Conservation (phyloP, 2,329 filamentous ascomycete genomes). For the Talaromyces sp. region DNA sequence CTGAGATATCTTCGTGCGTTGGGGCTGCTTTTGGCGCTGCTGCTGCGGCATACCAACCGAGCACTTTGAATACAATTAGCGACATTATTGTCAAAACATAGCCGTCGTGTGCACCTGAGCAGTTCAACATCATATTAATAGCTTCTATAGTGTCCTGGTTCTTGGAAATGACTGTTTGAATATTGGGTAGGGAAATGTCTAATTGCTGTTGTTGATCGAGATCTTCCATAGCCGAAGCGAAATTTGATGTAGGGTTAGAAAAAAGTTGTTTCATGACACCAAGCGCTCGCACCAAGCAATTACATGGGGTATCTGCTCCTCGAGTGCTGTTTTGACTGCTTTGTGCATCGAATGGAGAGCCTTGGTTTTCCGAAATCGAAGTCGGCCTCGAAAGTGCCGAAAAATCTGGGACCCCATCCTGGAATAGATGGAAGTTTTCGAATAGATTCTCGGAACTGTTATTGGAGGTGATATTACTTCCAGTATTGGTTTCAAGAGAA, state of each 20-base stretch:
- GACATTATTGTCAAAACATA: conserved; percentile 34
- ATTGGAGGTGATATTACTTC: not conserved
- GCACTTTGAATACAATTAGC: conserved; percentile 34
- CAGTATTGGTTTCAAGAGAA: not conserved
- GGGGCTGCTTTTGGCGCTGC: conserved; percentile 12
- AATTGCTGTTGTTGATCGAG: not conserved
- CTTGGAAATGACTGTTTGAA: not conserved
- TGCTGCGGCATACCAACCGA: conserved; percentile 32
- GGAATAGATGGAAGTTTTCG: not conserved
- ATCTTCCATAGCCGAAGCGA: not conserved
- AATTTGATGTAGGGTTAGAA: not conserved
- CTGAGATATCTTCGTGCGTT: not conserved
- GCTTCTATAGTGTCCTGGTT: conserved; percentile 30
- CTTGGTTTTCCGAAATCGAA: not conserved
- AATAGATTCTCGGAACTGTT: not conserved
- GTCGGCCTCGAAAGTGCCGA: not conserved
- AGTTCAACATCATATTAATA: conserved; percentile 32
- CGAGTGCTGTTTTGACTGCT: not conserved
- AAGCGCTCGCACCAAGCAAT: not conserved
- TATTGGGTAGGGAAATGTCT: not conserved
- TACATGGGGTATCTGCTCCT: not conserved
- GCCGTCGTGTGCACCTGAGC: conserved; percentile 32
- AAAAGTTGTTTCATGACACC: not conserved
- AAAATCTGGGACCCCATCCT: not conserved
- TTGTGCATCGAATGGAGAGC: not conserved